Evolutionary conservation across 768 basidiomycete genomes (phyloP).

Genomic region (Lactarius sp.): DNA sequence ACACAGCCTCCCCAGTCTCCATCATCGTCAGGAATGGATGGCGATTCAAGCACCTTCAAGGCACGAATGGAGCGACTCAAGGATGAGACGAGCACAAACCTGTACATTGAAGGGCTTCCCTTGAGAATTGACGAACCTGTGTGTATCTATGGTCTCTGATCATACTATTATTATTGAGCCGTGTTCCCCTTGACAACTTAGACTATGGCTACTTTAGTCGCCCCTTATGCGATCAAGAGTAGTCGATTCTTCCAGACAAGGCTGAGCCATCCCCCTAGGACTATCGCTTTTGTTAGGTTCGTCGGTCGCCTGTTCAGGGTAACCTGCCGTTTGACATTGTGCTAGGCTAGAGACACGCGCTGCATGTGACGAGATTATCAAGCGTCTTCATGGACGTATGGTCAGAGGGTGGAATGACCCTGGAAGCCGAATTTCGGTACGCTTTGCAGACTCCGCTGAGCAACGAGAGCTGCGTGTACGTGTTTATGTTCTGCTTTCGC

Average conservation of each 20-base stretch:
- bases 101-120: slow-evolving; percentile 81
- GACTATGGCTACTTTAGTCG: slow-evolving; percentile 62
- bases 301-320: slow-evolving; percentile 24
- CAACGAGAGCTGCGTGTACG: slow-evolving; percentile 71
- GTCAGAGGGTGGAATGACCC: slow-evolving; percentile 75
- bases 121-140: slow-evolving; percentile 65
- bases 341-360: slow-evolving; percentile 61
- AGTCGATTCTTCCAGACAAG: slow-evolving; percentile 78
- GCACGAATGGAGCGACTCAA: slow-evolving; percentile 71
- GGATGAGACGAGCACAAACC: slow-evolving; percentile 63
- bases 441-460: slow-evolving; percentile 75
- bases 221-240: slow-evolving; percentile 66
- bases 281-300: slow-evolving; percentile 79
- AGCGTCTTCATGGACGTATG: slow-evolving; percentile 73
- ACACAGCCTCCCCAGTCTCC: slow-evolving; percentile 13
- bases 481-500: slow-evolving; percentile 21
- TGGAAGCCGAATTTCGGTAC: slow-evolving; percentile 71
- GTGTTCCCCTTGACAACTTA: slow-evolving; percentile 28
- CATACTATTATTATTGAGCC: not conserved
- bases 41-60: slow-evolving; percentile 49
- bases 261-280: slow-evolving; percentile 67
- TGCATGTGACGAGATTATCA: slow-evolving; percentile 74
- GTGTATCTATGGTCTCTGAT: slow-evolving; percentile 21
- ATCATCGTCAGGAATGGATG: slow-evolving; percentile 14
- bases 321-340: slow-evolving; percentile 1